Percentiles rank a stretch among this genome's conserved stretches.
Conservation (phyloP, 2,329 filamentous ascomycete species). For the Malbranchea zuffiana region DNA sequence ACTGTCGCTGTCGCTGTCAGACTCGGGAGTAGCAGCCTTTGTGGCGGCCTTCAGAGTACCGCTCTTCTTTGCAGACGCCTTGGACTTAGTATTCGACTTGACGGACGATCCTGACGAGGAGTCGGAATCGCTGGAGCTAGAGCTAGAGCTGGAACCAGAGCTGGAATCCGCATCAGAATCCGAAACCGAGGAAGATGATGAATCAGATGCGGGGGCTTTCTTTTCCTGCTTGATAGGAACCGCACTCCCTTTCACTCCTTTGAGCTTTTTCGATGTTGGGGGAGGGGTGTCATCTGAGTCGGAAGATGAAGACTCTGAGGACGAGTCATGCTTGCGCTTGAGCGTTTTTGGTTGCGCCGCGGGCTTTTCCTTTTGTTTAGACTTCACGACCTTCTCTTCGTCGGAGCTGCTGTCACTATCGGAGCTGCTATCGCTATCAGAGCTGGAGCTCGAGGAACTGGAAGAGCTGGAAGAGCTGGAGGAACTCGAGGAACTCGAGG, state of each 20-base stretch:
- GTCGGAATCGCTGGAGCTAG: conserved; percentile 17
- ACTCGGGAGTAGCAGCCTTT: conserved; percentile 29
- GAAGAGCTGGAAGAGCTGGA: conserved; percentile 13
- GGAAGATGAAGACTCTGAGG: conserved; percentile 29
- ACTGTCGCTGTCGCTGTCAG: conserved; percentile 22
- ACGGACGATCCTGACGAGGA: conserved; percentile 18
- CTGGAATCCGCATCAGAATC: conserved; percentile 22
- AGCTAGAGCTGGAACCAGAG: conserved; percentile 17
- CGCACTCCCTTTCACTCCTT: conserved; percentile 5
- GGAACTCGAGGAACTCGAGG: conserved; percentile 25
- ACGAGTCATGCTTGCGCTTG: conserved; percentile 49
- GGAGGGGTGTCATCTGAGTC: conserved; percentile 29
- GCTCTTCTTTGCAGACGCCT: conserved; percentile 20
- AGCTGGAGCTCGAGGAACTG: conserved; percentile 28
- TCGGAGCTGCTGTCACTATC: conserved; percentile 40
- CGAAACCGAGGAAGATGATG: conserved; percentile 10
- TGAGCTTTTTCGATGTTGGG: too few species aligned
- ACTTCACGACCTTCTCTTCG: conserved; percentile 36
- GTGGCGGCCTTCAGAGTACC: conserved; percentile 25
- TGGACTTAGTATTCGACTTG: conserved; percentile 21
- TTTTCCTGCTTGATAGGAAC: not conserved
- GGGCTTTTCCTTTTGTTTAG: conserved; percentile 18
- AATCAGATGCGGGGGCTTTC: conserved; percentile 1
- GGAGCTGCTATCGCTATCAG: conserved; percentile 28
- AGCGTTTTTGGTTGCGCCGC: conserved; percentile 18